A percentile compares a stretch with the other conserved stretches of the same genome.
These are phyloP conservation scores for Capronia coronata DNA, from an alignment of 2,329 filamentous ascomycete species.

Conservation along the genomic window DNA sequence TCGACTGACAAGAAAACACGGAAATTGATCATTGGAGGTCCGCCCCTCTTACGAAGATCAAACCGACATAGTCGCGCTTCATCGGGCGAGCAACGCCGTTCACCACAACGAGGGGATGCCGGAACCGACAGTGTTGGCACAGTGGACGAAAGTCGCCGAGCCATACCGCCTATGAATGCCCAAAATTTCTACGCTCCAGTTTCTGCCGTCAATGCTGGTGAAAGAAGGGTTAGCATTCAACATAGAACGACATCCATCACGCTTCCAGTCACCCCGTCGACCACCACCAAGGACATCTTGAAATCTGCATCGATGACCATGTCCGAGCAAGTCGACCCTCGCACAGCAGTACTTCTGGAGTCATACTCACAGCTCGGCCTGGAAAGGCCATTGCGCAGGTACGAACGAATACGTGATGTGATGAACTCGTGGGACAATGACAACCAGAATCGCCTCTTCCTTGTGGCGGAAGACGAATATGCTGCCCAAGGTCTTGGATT, in stretches of 20 bases:
- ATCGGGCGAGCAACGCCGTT: conserved; percentile 3
- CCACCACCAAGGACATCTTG: conserved; percentile 67
- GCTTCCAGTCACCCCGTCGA: conserved; percentile 67
- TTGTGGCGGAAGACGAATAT: conserved; percentile 50
- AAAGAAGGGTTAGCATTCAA: conserved; percentile 66
- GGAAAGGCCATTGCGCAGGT: conserved; percentile 73
- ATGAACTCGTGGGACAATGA: conserved; percentile 91
- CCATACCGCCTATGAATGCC: neutral
- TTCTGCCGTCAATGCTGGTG: conserved; percentile 72
- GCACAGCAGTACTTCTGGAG: conserved; percentile 67
- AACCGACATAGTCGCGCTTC: conserved; percentile 8
- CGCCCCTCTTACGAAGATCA: neutral
- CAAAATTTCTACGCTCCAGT: conserved; percentile 60
- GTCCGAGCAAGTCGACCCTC: conserved; percentile 57
- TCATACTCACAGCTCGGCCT: conserved; percentile 68
- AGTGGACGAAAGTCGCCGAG: conserved; percentile 5
- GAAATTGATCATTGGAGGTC: conserved; percentile 15
- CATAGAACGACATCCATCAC: conserved; percentile 63
- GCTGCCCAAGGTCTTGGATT: conserved; percentile 50
- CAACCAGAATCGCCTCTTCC: conserved; percentile 64
- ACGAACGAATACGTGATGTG: conserved; percentile 78
- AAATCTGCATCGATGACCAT: conserved; percentile 59
- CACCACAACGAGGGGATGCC: conserved; percentile 2
- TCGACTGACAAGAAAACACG: conserved; percentile 11
- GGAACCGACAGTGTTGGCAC: conserved; percentile 5